Base-by-base conservation (phyloP, 768 basidiomycete species). In the Amanita exitialis region DNA sequence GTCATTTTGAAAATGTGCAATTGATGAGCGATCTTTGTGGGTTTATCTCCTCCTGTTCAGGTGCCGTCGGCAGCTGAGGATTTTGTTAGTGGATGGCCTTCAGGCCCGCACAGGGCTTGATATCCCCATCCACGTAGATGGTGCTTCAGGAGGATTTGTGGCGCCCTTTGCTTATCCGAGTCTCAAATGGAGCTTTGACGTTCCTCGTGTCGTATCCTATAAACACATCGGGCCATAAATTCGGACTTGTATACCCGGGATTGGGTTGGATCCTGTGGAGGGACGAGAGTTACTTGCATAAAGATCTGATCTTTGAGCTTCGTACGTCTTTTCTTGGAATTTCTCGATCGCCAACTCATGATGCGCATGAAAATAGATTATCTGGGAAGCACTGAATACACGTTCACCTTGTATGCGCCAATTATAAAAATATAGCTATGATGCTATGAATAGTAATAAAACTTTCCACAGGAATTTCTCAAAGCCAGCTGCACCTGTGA, bases 41-140 rank as follows among this genome's bases (percentile, higher is more conserved):
- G 71, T 62, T n/a, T 23, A 38, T 43, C 49, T 37, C 10, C 30
- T 20, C 3, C 32, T 42, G 10, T 28, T n/a, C 18, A n/a, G 16
- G 10, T 18, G n/a, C 45, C 30, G 21, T 6, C 8, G 30, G 25
- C 10, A 28, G 15, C 39, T 43, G n/a, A 42, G 42, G 10, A 51
- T 12, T 43, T 25, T 16, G 45, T 3, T 47, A 77, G 72, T 82
- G 52, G 79, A 80, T 57, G 71, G 77, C 49, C 69, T 79, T 54
- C 68, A 82, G 56, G 59, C 64, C 43, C 68, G 74, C 53, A 81
- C 77, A 2, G 82, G 82, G 1, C 67, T 74, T 44, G 65, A 76
- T 56, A 69, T 86, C 53, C 79, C 79, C 6, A 83, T 86, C 49
- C 83, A 86, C 56, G 82, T 84, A 18, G 82, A 83, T 55, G 82